Conservation (phyloP, 78 protist genomes). For the Speleostelium caveatum region DNA sequence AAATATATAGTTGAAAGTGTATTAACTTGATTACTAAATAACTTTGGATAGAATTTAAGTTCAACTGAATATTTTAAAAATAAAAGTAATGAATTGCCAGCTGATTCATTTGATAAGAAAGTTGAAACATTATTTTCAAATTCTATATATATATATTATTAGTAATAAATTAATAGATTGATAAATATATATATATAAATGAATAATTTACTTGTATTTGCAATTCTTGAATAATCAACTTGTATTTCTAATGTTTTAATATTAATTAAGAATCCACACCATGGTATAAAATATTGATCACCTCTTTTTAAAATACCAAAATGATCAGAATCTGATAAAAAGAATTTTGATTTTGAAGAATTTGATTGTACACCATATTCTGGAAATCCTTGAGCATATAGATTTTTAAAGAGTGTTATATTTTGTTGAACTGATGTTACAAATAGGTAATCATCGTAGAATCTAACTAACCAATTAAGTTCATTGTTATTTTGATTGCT, state of each 20-base stretch:
- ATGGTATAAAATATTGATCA: background rate
- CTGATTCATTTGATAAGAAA: background rate
- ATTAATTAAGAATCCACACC: conserved; percentile 37
- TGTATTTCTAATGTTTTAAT: conserved; percentile 22
- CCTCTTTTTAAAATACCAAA: conserved; percentile 1
- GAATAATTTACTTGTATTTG: background rate
- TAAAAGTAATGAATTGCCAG: background rate
- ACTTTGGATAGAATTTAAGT: background rate
- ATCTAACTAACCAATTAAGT: conserved; percentile 10
- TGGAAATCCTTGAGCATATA: background rate
- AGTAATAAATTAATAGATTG: background rate
- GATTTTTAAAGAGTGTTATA: background rate
- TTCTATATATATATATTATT: background rate
- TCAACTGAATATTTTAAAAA: background rate
- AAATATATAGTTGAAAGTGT: background rate
- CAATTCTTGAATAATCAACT: conserved; percentile 13
- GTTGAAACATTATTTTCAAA: background rate
- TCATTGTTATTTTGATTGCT: background rate
- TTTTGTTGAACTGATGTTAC: background rate
- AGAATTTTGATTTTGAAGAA: background rate
- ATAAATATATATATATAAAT: background rate
- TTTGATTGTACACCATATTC: conserved; percentile 23
- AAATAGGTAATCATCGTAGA: conserved; percentile 37
- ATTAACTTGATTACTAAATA: background rate
- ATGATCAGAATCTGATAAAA: background rate